Evolutionary conservation across 352 stramenopile species (phyloP).

Genomic region (Phytophthora pluvialis): DNA sequence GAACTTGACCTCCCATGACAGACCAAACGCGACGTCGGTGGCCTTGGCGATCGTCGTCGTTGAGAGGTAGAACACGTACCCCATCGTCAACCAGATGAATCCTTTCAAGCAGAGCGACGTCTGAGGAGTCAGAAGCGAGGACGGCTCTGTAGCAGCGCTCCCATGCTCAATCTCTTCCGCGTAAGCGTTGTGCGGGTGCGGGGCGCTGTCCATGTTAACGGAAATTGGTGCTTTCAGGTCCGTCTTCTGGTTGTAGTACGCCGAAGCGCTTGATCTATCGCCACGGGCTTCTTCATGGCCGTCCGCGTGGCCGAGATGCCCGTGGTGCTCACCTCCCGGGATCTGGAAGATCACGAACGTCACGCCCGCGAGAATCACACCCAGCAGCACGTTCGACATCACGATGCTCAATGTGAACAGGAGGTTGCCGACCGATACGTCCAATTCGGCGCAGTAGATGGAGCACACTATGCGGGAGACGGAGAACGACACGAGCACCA

Average conservation of each 20-base stretch:
- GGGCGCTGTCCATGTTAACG: conserved; percentile 5
- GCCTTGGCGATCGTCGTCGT: conserved; percentile 52
- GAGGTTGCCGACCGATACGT: conserved; percentile 59
- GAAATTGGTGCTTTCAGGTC: conserved; percentile 8
- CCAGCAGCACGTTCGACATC: conserved; percentile 57
- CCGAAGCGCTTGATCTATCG: background rate
- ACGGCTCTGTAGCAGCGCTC: background rate
- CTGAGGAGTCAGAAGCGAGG: conserved; percentile 15
- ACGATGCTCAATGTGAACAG: conserved; percentile 62
- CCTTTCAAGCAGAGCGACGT: conserved; percentile 57
- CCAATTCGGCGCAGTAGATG: conserved; percentile 61
- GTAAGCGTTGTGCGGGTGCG: conserved; percentile 11
- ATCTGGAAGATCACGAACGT: conserved; percentile 68
- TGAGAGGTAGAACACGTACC: conserved; percentile 67
- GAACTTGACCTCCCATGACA: conserved; percentile 76
- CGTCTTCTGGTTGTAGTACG: conserved; percentile 28
- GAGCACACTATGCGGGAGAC: conserved; percentile 67
- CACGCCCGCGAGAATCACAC: conserved; percentile 42
- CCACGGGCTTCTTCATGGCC: background rate
- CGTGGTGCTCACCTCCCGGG: conserved; percentile 29
- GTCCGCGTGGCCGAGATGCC: conserved; percentile 11
- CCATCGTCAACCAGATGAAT: conserved; percentile 70
- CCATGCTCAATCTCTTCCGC: conserved; percentile 1
- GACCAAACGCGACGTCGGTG: conserved; percentile 50
- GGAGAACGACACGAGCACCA: conserved; percentile 75